phyloP scores from a whole-genome alignment of 345 rosid species.

The Excoecaria agallocha region DNA sequence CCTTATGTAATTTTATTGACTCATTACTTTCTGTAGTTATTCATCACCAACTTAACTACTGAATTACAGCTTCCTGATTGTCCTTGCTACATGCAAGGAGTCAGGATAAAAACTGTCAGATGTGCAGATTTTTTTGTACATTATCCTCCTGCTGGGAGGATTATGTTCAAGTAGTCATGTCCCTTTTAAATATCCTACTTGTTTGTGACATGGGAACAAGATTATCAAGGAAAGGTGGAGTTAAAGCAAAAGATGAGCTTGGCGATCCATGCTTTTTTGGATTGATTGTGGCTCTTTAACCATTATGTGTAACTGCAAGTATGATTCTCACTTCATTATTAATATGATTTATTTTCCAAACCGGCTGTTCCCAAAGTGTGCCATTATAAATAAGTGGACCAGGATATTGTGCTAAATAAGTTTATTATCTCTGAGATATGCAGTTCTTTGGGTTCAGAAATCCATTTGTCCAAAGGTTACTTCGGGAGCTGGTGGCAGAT shows the following conservation, averaged over 20 bases:
- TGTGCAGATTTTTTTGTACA: background rate
- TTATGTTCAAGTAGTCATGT: background rate
- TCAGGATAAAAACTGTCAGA: background rate
- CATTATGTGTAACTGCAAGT: background rate
- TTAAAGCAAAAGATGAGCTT: background rate
- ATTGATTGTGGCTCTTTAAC: background rate
- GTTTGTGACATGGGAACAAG: background rate
- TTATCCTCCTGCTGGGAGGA: background rate
- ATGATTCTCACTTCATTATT: constrained; percentile 8
- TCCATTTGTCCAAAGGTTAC: constrained; percentile 73
- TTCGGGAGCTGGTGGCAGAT: constrained; percentile 72
- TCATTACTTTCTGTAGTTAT: background rate
- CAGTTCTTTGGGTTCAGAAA: constrained; percentile 93
- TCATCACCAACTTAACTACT: background rate
- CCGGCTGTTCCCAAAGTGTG: background rate
- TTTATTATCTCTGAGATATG: constrained; percentile 26
- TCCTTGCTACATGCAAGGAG: constrained; percentile 4
- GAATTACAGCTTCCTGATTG: background rate
- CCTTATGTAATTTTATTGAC: background rate
- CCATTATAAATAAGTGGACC: background rate
- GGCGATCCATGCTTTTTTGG: constrained; percentile 5
- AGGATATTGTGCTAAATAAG: constrained; percentile 9
- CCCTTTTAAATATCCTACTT: background rate
- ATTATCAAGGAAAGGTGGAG: background rate
- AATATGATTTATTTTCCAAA: background rate